phyloP scores from a whole-genome alignment of 306 rosid species.

The Crotalaria pallida region DNA sequence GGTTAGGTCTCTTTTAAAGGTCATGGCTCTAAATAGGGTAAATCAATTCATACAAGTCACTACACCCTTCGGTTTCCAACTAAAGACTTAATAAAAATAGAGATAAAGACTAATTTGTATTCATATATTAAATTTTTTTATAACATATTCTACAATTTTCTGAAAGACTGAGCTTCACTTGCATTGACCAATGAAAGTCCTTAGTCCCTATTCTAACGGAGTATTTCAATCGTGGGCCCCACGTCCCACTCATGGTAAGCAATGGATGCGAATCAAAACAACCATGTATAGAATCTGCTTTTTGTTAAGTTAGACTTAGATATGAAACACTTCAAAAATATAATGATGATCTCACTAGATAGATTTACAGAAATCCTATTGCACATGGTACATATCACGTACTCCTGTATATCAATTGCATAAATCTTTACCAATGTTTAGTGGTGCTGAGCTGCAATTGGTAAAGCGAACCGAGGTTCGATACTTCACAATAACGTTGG shows the following conservation, averaged over 20 bases:
- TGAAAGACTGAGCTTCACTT: conserved; percentile 9
- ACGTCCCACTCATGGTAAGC: not conserved
- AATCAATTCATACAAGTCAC: not conserved
- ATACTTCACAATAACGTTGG: too few species aligned
- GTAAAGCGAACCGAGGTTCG: too few species aligned
- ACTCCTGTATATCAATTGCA: too few species aligned
- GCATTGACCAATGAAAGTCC: conserved; percentile 12
- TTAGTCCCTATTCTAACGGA: not conserved
- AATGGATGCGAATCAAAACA: conserved; percentile 22
- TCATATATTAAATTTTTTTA: not conserved
- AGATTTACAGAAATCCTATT: conserved; percentile 17
- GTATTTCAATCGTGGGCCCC: conserved; percentile 19
- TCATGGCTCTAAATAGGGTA: not conserved
- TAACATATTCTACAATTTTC: not conserved
- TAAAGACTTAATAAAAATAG: not conserved
- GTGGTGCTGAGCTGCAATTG: too few species aligned
- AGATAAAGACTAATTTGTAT: not conserved
- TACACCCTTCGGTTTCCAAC: not conserved
- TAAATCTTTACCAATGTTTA: too few species aligned
- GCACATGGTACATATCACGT: conserved; percentile 32
- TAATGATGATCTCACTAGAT: conserved; percentile 25
- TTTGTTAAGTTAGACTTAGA: not conserved
- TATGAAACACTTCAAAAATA: not conserved
- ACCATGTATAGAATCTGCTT: not conserved
- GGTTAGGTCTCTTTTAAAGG: conserved; percentile 25